Evolutionary conservation across 129 eudicot genomes (phyloP).

Genomic region (Kitagawia praeruptora): DNA sequence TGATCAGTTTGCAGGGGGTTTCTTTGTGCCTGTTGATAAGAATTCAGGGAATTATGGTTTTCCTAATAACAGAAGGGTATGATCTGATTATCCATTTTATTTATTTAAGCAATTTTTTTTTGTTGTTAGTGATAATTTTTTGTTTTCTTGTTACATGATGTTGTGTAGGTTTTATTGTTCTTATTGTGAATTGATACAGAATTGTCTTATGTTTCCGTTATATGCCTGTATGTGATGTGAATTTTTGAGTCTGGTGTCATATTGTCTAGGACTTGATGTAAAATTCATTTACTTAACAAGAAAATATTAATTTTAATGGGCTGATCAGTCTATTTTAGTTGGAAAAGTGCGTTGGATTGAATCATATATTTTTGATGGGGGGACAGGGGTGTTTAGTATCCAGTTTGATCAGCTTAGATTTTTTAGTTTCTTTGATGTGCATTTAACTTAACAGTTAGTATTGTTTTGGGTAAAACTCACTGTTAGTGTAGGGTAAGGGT

Average conservation of each 20-base stretch:
- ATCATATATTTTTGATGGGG: neutral
- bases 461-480: neutral
- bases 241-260: neutral
- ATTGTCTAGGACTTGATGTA: neutral
- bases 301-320: neutral
- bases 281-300: neutral
- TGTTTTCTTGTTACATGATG: neutral
- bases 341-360: neutral
- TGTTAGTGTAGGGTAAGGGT: neutral
- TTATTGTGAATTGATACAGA: neutral
- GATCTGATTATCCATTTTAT: neutral
- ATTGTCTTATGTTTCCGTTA: neutral
- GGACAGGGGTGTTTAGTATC: neutral
- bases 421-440: neutral
- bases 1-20: constrained; percentile 38
- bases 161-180: neutral
- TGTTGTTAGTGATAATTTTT: neutral
- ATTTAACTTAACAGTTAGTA: neutral
- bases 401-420: neutral
- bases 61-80: constrained; percentile 75
- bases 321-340: neutral
- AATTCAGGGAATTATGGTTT: constrained; percentile 39
- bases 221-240: neutral
- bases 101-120: constrained; percentile 7
- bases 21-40: constrained; percentile 47